Conservation (phyloP, 2,329 filamentous ascomycete genomes). For the Aureobasidium sp. region DNA sequence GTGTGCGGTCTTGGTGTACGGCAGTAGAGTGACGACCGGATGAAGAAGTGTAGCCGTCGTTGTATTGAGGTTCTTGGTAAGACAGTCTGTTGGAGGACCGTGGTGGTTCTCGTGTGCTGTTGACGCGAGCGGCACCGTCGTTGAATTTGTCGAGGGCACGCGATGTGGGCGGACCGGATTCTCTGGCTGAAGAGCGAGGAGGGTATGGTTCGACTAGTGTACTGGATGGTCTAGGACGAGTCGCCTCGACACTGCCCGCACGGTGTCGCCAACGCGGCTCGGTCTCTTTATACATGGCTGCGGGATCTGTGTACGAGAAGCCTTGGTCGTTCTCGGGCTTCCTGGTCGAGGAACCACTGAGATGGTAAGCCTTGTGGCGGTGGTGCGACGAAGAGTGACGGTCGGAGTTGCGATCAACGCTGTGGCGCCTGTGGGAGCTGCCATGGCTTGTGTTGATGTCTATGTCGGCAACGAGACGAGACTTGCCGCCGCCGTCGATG, state of each 20-base stretch:
- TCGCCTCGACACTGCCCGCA: conserved; percentile 37
- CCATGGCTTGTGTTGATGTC: conserved; percentile 26
- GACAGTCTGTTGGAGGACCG: conserved; percentile 3
- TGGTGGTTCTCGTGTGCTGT: conserved; percentile 38
- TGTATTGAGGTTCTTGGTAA: conserved; percentile 22
- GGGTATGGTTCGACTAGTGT: conserved; percentile 30
- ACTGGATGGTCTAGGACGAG: conserved; percentile 36
- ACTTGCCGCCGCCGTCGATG: conserved; percentile 34
- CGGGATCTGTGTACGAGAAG: conserved; percentile 43
- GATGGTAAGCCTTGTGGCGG: conserved; percentile 24
- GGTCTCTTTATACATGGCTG: conserved; percentile 42
- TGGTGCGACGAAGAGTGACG: conserved; percentile 19
- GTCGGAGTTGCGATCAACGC: conserved; percentile 23
- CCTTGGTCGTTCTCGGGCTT: conserved; percentile 13
- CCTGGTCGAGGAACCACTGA: conserved; percentile 19
- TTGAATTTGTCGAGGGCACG: conserved; percentile 63
- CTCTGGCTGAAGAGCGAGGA: conserved; percentile 25
- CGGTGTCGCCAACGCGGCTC: conserved; percentile 38
- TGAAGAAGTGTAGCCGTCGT: conserved; percentile 17
- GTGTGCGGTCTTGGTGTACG: conserved; percentile 40
- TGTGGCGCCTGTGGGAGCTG: conserved; percentile 20
- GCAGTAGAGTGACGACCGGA: conserved; percentile 36
- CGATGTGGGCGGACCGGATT: conserved; percentile 52
- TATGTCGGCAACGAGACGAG: conserved; percentile 28
- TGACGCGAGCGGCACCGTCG: conserved; percentile 34